These are phyloP conservation scores for Linum usitatissimum DNA, from an alignment of 345 rosid species.

Conservation along the genomic window DNA sequence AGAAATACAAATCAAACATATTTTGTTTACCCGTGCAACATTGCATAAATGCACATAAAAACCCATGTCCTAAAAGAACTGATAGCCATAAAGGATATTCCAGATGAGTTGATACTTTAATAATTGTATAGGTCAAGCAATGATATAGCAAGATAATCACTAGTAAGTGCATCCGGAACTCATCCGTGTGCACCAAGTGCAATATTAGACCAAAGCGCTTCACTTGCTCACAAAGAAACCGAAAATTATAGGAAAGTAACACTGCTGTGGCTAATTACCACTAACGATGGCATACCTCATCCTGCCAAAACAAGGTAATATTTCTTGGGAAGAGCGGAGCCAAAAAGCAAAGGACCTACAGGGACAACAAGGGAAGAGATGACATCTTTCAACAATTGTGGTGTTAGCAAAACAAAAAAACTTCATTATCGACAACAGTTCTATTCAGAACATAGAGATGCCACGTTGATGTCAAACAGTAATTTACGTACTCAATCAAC, in stretches of 20 bases:
- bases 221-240: not conserved
- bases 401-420: not conserved
- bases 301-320: slow-evolving; percentile 88
- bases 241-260: not conserved
- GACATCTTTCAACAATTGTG: not conserved
- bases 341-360: slow-evolving; percentile 81
- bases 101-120: not conserved
- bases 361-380: slow-evolving; percentile 11
- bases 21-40: slow-evolving; percentile 5
- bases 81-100: not conserved
- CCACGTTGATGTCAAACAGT: not conserved
- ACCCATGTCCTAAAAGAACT: not conserved
- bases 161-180: not conserved
- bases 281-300: slow-evolving; percentile 60
- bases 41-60: not conserved
- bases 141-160: not conserved
- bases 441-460: not conserved
- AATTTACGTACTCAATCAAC: not conserved
- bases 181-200: not conserved
- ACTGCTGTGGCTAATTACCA: slow-evolving; percentile 1
- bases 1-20: slow-evolving; percentile 19
- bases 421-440: not conserved
- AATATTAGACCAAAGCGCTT: not conserved
- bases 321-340: slow-evolving; percentile 90
- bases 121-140: not conserved